Base-by-base conservation (phyloP, 805 yeast species). In the Teunomyces panamensis region DNA sequence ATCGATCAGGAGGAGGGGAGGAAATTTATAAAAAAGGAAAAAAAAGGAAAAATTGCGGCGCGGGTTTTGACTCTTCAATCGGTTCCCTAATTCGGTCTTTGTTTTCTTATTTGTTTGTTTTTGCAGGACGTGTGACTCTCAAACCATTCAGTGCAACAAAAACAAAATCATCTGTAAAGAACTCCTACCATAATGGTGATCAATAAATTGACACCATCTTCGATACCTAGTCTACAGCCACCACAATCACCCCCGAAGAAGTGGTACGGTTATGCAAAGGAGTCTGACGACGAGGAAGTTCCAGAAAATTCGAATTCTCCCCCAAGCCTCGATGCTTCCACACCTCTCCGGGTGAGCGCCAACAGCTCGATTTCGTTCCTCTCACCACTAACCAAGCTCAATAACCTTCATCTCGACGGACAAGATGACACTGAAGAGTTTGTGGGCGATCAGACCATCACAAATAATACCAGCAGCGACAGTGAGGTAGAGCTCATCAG, bases 301-400 rank as follows among this genome's bases (percentile, higher is more conserved):
- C 41, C 26, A 30, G 17, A 32, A 13, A 30, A n/a, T 20, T 20
- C 24, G 6, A 20, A 20, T 20, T 20, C 24, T 9, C 17, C 30
- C n/a, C 32, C 36, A 27, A 30, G 20, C 9, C n/a, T 29, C 11
- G 49, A 47, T 2, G 63, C 64, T 1, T 59, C 64, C 11, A 62
- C 67, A 7, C 67, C 67, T 7, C 49, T 60, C 28, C 51, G 51
- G 33, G 49, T 37, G 35, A 27, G 36, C 16, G 50, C 51, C 30
- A 46, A 48, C 32, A 49, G 47, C 13, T 50, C 59, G 11, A 46
- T 48, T 13, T 37, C 58, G 20, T 62, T 62, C 33, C 36, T 64
- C 16, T 70, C 75, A 6, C 77, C 77, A 13, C 63, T 70, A 47
- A 63, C 60, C 41, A 61, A 63, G 46, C 59, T 72, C 26, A 65